Evolutionary conservation across 768 basidiomycete genomes (phyloP), one percentile per base, ranked within the genome.

Genomic region (Tylopilus plumbeoviolaceoides): DNA sequence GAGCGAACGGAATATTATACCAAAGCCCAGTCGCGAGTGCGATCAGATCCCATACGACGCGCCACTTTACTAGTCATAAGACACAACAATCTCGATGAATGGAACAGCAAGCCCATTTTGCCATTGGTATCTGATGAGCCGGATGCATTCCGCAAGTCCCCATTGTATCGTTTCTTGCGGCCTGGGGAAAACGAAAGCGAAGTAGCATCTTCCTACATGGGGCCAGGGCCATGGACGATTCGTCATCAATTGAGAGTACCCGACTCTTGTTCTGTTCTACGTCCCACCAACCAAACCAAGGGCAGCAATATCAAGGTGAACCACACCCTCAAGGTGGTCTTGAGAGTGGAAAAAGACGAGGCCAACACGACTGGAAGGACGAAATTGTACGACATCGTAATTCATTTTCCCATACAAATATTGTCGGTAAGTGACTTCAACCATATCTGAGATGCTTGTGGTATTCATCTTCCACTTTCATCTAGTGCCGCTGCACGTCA

Each of bases 211-310:
- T 75, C 63, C 41, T 70, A 81, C 55, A 85, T 85, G 83, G 87
- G 87, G 27, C 81, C 82, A 3, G 95, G 95, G 0, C 95, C 95
- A 12, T 98, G 95, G 95, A 76, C 78, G 9, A 79, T 98, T 54
- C 81, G 84, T 51, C 78, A 81, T 48, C 74, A 81, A 28, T 64
- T 98, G 41, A 76, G 77, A 41, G 74, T 98, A 2, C 94, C 95
- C 0, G 70, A 69, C 15, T 78, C 83, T 2, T 89, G 86, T 60
- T 65, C 65, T 20, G 65, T 71, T 46, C 70, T 98, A 45, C 82
- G 81, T 61, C 87, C 90, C 60, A 89, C 92, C 10, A 94, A 89
- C 64, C 85, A 81, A 65, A 35, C 41, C 40, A 62, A 64, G 39
- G 55, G 59, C 11, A 84, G 87, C 55, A 88, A 90, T 62, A 83